Evolutionary conservation across 1,284 basidiomycete genomes (phyloP), one percentile per base, ranked within the genome.

Genomic region (Thecaphora thlaspeos): DNA sequence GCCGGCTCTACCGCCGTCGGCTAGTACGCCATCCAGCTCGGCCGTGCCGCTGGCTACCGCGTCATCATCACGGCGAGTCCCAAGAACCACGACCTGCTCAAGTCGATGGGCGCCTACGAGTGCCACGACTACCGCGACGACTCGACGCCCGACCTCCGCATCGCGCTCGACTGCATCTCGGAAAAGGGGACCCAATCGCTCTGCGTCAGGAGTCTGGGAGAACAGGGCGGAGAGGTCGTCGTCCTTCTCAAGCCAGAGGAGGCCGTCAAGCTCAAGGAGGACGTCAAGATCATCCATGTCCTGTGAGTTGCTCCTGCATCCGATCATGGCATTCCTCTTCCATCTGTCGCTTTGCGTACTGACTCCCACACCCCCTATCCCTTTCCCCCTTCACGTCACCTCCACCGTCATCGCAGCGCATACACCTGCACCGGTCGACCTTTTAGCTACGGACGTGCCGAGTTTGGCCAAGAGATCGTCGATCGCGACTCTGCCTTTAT

Each of bases 1-100:
- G 82, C 82, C 17, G 83, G 84, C 11, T 79, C 84, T 4, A 83
- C 82, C n/a, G 70, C 82, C 17, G 77, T 77, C 0, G 84, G 84
- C 4, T 81, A 84, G 54, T 83, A 79, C 51, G 72, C 71, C n/a
- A 61, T 77, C 34, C 73, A 77, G 55, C 48, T 75, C 18, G 81
- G 76, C 14, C 75, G 73, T 28, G 61, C 77, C 17, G 63, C 76
- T 1, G 80, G 80, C 0, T 85, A 84, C 79, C 82, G 71, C 22
- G 80, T 82, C 44, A 71, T 81, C 59, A 68, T 78, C n/a, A 81
- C 80, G 12, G 80, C 80, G 10, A 81, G 80, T 30, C 73, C 70
- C 39, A 71, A 70, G 50, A 74, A 77, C 58, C 65, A 70, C 36
- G 57, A 51, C 2, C 55, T 61, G n/a, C 53, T 77, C 44, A 66